Evolutionary conservation across 257 asterid species (phyloP), one percentile per base, ranked within the genome.

Genomic region (Galeopsis tetrahit): DNA sequence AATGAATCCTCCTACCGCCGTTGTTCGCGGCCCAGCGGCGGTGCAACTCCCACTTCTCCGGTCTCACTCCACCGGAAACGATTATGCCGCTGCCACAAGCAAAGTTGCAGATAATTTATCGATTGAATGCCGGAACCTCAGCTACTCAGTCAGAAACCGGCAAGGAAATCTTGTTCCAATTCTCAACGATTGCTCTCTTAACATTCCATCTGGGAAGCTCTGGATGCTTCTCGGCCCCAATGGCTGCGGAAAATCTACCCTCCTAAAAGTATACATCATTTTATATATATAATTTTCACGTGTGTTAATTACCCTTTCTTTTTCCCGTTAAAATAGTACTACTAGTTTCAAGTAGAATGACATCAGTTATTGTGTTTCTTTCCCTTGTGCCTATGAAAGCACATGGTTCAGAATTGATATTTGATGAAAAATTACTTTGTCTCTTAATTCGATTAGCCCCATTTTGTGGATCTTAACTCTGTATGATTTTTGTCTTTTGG

Each of bases 201-300:
- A 73, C 75, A 82, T 93, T 72, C 97, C 98, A 31, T 71, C 92
- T 42, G 97, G 98, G 34, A 94, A 90, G 85, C 85, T 93, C 32
- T 93, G 98, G 96, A 93, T 93, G 98, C 96, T 93, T 74, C 96
- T 93, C 28, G 98, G 97, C 66, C 97, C 96, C 68, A 93, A 93
- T 76, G 98, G 97, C 44, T 93, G 89, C 60, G 98, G 98, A 64
- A 93, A 93, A 84, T 90, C 96, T 17, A 93, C 98, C n/a, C 95
- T 93, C 34, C 87, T 93, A 43, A 93, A 91, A 71, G 98, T 89
- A 80, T 21, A 6, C 63, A 60, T 4, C 43, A 4, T 2, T 53
- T 43, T 21, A 10, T 39, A 10, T 43, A 6, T 40, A 14, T 6
- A 48, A 63, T 61, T 52, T 76, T 17, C 51, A 52, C 40, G 46